A percentile compares a stretch with the other conserved stretches of the same genome.
phyloP scores from a whole-genome alignment of 2,329 filamentous ascomycete genomes.

The Hypomyces rosellus region DNA sequence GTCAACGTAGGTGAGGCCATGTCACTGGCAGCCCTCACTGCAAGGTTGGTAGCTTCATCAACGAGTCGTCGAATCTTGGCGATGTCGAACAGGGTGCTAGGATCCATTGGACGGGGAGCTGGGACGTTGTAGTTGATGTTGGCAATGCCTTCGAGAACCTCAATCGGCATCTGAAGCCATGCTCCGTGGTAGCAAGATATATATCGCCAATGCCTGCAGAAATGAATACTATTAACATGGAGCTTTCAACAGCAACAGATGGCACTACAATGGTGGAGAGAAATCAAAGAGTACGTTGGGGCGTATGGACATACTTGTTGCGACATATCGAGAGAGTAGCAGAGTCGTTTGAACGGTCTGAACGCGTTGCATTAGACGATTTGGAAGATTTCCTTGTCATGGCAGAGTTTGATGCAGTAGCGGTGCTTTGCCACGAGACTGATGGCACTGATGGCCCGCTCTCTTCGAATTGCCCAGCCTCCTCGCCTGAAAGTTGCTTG shows the following conservation, averaged over 20 bases:
- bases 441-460: not conserved
- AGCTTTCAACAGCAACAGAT: not conserved
- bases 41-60: slow-evolving; percentile 72
- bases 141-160: slow-evolving; percentile 72
- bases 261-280: not conserved
- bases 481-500: slow-evolving; percentile 32
- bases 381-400: slow-evolving; percentile 10
- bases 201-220: slow-evolving; percentile 69
- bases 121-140: slow-evolving; percentile 74
- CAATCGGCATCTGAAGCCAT: slow-evolving; percentile 73
- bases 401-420: not conserved
- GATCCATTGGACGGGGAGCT: slow-evolving; percentile 69
- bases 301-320: slow-evolving; percentile 53
- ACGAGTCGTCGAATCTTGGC: slow-evolving; percentile 75
- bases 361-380: slow-evolving; percentile 6
- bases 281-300: not conserved
- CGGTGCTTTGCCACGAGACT: not conserved
- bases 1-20: slow-evolving; percentile 59
- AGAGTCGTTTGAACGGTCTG: slow-evolving; percentile 4
- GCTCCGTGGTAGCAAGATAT: slow-evolving; percentile 79
- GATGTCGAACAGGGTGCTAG: slow-evolving; percentile 75
- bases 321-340: slow-evolving; percentile 39
- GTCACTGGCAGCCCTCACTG: slow-evolving; percentile 70
- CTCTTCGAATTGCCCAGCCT: not conserved
- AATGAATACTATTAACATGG: not conserved